Evolutionary conservation across 2,329 filamentous ascomycete species (phyloP).

Genomic region (Arthrobotrys entomopaga): DNA sequence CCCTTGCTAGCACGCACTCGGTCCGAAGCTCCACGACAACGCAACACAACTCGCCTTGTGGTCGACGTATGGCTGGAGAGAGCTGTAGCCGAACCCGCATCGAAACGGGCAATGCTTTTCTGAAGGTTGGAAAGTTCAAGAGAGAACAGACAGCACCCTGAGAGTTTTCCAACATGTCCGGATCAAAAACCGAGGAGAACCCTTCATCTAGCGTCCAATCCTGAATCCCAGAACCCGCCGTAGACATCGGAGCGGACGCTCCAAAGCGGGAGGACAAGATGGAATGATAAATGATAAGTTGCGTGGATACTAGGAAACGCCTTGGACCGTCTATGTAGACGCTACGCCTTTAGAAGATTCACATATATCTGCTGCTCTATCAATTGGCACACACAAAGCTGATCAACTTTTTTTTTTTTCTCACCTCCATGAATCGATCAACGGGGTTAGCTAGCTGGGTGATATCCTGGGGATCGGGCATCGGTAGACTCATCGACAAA

Average conservation of each 20-base stretch:
- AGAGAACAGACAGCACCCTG: slow-evolving; percentile 20
- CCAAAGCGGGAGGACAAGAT: slow-evolving; percentile 51
- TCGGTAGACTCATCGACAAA: slow-evolving; percentile 21
- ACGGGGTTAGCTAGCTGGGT: slow-evolving; percentile 17
- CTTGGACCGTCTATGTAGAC: slow-evolving; percentile 8
- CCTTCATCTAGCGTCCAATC: slow-evolving; percentile 20
- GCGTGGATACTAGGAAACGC: slow-evolving; percentile 44
- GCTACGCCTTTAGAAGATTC: background rate
- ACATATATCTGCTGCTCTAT: slow-evolving; percentile 2
- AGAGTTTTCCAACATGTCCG: slow-evolving; percentile 15
- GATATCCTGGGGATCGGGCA: slow-evolving; percentile 26
- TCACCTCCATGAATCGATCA: slow-evolving; percentile 29
- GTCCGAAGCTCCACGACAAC: slow-evolving; percentile 13
- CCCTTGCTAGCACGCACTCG: slow-evolving; percentile 14
- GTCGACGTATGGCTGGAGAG: slow-evolving; percentile 15
- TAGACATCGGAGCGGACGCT: slow-evolving; percentile 39
- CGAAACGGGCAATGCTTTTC: slow-evolving; percentile 53
- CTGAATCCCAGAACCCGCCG: slow-evolving; percentile 42
- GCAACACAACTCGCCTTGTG: slow-evolving; percentile 21
- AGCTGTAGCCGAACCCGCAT: slow-evolving; percentile 50
- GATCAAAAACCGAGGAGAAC: slow-evolving; percentile 15
- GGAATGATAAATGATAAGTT: slow-evolving; percentile 52
- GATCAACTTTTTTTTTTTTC: background rate
- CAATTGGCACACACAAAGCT: slow-evolving; percentile 10
- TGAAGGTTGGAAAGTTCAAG: slow-evolving; percentile 53